Base-by-base conservation (phyloP, 2,329 filamentous ascomycete genomes). In the Diaporthe sp. region DNA sequence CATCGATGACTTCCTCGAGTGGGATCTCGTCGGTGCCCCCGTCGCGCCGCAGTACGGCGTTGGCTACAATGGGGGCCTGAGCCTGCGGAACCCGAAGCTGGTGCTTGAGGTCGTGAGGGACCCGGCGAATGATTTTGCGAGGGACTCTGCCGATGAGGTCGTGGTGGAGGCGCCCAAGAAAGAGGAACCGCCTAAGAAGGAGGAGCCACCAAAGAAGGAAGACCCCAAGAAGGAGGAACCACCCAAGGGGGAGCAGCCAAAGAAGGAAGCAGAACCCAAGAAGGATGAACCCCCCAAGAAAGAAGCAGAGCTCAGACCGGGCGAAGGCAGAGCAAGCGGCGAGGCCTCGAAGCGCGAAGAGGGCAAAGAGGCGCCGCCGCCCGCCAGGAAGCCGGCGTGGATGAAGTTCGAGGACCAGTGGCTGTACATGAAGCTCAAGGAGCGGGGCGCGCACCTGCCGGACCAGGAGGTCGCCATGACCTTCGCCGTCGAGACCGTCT, bases 1-100 rank as follows among this genome's bases (percentile, higher is more conserved):
- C 62, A 78, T 82, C n/a, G 84, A 85, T 60, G 83, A 84, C 67
- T 86, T 86, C 70, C 22, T 84, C 15, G 78, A 79, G 44, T 85
- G 79, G 77, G 84, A 86, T 76, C 79, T 82, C 25, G 75, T 84
- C 71, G 82, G 83, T 2, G 83, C 83, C 22, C 82, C 83, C 1
- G 79, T 83, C 46, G 55, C 67, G 15, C 28, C 70, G 10, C n/a
- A 73, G 13, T 77, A 78, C 31, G 77, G 81, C 44, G 25, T 77
- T 0, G 80, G 80, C 2, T 84, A 80, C 75, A 83, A 84, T 71
- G 83, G 82, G n/a, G 82, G 82, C 0, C 65, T 84, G 53, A 83
- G 82, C 17, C 73, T 84, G 46, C 79, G 83, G 2, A 82, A 80
- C 73, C 81, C 81, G 25, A 79, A 74, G 49, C 75, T 81, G 51